Conservation (phyloP, 2,329 filamentous ascomycete species). For the Phialocephala sp. region DNA sequence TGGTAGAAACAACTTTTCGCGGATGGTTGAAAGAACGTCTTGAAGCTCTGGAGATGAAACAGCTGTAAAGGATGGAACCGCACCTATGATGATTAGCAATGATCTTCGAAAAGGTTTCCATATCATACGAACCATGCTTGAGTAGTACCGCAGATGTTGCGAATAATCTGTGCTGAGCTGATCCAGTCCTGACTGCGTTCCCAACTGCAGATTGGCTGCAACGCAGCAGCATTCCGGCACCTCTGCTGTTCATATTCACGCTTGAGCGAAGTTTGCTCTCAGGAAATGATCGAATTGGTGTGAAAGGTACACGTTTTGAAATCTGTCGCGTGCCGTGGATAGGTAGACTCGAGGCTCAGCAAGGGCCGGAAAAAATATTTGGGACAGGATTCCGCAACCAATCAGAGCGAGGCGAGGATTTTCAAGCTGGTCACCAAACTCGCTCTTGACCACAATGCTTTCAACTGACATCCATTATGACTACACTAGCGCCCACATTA, state of each 20-base stretch:
- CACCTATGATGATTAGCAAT: conserved; percentile 26
- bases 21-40: conserved; percentile 56
- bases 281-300: conserved; percentile 12
- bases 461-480: conserved; percentile 31
- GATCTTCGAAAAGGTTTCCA: neutral
- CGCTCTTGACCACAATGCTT: conserved; percentile 27
- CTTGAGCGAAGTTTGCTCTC: conserved; percentile 11
- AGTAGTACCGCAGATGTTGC: conserved; percentile 36
- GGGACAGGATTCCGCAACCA: conserved; percentile 24
- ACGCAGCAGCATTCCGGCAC: conserved; percentile 24
- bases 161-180: conserved; percentile 32
- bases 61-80: conserved; percentile 49
- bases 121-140: conserved; percentile 35
- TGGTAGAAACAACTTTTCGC: conserved; percentile 66
- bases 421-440: conserved; percentile 25
- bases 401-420: conserved; percentile 33
- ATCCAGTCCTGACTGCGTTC: conserved; percentile 14
- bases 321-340: neutral
- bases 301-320: neutral
- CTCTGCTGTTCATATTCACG: conserved; percentile 29
- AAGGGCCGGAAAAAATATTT: conserved; percentile 9
- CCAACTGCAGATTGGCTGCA: conserved; percentile 31
- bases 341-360: conserved; percentile 11
- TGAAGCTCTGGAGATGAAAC: conserved; percentile 61
- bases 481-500: conserved; percentile 46